Evolutionary conservation across 257 asterid species (phyloP).

Genomic region (Salvia miltiorrhiza): DNA sequence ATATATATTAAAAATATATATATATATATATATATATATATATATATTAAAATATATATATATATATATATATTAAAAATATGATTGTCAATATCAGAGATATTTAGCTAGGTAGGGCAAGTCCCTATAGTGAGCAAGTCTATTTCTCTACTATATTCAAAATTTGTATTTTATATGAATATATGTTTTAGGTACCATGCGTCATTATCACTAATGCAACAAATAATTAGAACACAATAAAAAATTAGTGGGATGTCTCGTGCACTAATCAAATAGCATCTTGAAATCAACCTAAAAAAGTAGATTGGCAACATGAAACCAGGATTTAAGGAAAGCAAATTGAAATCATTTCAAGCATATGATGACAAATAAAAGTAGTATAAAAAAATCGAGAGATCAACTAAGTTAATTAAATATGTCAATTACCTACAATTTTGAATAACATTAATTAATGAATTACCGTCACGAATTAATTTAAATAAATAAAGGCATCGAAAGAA

Average conservation of each 20-base stretch:
- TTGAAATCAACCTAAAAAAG: constrained; percentile 14
- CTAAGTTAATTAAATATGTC: constrained; percentile 1
- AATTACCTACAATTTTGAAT: background rate
- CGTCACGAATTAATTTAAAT: background rate
- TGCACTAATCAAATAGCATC: background rate
- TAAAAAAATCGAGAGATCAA: background rate
- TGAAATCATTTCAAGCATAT: constrained; percentile 21
- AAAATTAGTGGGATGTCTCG: background rate
- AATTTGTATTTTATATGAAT: background rate
- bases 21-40: too few relatives aligned
- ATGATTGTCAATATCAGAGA: background rate
- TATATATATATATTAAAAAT: too few relatives aligned
- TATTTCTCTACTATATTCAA: background rate
- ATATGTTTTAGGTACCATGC: background rate
- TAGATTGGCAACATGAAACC: constrained; percentile 21
- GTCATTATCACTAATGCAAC: background rate
- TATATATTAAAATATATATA: too few relatives aligned
- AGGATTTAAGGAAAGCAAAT: constrained; percentile 29
- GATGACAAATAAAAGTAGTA: constrained; percentile 3
- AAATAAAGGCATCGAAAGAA: background rate
- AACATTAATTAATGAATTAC: background rate
- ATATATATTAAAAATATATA: too few relatives aligned
- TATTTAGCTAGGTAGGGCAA: background rate
- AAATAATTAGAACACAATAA: background rate
- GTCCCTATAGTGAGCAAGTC: background rate